These are phyloP conservation scores for Arachis monticola DNA, from an alignment of 331 rosid species.

Conservation along the genomic window DNA sequence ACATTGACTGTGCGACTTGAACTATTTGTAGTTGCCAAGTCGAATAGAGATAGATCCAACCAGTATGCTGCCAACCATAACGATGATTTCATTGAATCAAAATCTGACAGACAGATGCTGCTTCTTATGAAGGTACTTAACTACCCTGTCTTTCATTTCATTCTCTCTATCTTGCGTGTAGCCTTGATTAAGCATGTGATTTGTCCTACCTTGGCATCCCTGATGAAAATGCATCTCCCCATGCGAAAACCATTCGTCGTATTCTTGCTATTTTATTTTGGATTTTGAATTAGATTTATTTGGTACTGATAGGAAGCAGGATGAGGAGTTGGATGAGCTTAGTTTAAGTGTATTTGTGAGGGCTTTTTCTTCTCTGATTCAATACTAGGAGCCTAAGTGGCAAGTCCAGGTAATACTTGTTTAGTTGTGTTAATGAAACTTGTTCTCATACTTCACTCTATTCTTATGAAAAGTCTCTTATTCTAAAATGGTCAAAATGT, in stretches of 20 bases:
- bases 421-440: constrained; percentile 17
- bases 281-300: constrained; percentile 22
- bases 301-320: constrained; percentile 73
- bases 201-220: constrained; percentile 5
- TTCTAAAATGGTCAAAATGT: constrained; percentile 29
- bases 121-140: constrained; percentile 82
- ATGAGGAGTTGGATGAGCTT: constrained; percentile 95
- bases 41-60: constrained; percentile 43
- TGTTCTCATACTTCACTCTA: constrained; percentile 12
- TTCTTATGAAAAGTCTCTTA: constrained; percentile 3
- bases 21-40: too few species aligned
- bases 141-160: neutral
- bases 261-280: neutral
- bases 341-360: constrained; percentile 58
- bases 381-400: constrained; percentile 13
- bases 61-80: constrained; percentile 55
- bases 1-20: too few species aligned
- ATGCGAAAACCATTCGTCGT: constrained; percentile 15
- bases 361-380: neutral
- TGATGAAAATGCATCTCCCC: constrained; percentile 12
- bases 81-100: constrained; percentile 88
- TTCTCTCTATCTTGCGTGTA: constrained; percentile 4
- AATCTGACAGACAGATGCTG: constrained; percentile 91
- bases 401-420: neutral
- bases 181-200: constrained; percentile 23